A percentile compares a stretch with the other conserved stretches of the same genome.
phyloP scores from a whole-genome alignment of 805 yeast genomes.

The Suhomyces tanzawaensis region DNA sequence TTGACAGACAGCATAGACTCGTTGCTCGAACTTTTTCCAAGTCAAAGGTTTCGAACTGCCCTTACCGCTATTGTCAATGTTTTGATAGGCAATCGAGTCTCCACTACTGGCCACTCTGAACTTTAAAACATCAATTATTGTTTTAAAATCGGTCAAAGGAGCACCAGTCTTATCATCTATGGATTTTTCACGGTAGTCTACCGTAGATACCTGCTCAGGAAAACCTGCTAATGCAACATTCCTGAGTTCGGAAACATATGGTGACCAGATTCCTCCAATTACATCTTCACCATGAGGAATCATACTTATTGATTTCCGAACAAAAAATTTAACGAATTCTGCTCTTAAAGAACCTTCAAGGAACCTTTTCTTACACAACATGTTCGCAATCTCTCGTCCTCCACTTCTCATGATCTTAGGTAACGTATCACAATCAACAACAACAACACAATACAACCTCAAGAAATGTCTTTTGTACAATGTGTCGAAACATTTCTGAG shows the following conservation, averaged over 20 bases:
- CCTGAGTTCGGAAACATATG: constrained; percentile 67
- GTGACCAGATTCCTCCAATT: constrained; percentile 82
- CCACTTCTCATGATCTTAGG: constrained; percentile 86
- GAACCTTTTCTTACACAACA: constrained; percentile 74
- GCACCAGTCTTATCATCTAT: constrained; percentile 75
- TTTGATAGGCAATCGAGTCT: constrained; percentile 74
- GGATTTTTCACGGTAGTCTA: constrained; percentile 73
- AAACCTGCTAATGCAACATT: constrained; percentile 56
- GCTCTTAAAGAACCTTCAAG: constrained; percentile 77
- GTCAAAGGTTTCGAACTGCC: constrained; percentile 38
- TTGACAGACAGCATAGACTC: constrained; percentile 71
- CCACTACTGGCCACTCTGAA: constrained; percentile 73
- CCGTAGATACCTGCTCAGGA: constrained; percentile 76
- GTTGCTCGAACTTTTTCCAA: constrained; percentile 81
- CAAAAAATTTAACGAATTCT: constrained; percentile 76
- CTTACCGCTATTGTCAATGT: constrained; percentile 35
- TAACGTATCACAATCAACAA: constrained; percentile 74
- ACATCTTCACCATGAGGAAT: constrained; percentile 75
- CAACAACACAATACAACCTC: constrained; percentile 75
- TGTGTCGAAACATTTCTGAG: constrained; percentile 44
- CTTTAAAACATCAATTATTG: constrained; percentile 71
- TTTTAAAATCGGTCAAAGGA: constrained; percentile 68
- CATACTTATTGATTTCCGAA: constrained; percentile 58
- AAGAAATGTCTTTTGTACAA: constrained; percentile 58
- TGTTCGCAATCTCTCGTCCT: constrained; percentile 88